Percentiles rank a stretch among this genome's conserved stretches.
Evolutionary conservation across 257 asterid species (phyloP).

Genomic region (Nicotiana noctiflora): DNA sequence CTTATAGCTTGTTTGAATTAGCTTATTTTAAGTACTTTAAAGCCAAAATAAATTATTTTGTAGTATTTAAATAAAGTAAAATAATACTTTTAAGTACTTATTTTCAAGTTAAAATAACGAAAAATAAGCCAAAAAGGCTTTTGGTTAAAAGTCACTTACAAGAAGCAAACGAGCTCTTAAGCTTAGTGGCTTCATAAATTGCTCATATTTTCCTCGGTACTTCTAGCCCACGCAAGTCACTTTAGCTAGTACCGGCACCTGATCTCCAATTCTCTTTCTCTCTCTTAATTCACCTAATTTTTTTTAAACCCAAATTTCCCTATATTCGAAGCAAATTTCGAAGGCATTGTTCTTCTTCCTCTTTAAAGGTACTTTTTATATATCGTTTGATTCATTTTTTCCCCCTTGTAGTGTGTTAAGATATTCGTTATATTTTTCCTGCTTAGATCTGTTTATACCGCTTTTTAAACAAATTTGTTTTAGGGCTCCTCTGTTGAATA

Average conservation of each 20-base stretch:
- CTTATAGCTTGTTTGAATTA: no score
- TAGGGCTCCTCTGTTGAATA: not conserved
- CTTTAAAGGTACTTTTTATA: not conserved
- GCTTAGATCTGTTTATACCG: not conserved
- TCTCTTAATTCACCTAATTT: not conserved
- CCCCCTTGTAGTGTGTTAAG: not conserved
- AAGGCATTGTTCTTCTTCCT: not conserved
- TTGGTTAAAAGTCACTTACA: no score
- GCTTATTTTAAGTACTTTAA: no score
- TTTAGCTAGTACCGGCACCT: not conserved
- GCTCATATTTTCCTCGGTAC: no score
- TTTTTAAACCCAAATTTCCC: not conserved
- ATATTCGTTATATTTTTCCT: not conserved
- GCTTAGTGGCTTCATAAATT: no score
- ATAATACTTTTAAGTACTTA: no score
- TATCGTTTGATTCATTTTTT: not conserved
- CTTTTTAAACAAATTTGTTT: not conserved
- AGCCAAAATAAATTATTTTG: no score
- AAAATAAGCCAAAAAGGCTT: no score
- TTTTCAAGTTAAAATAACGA: no score
- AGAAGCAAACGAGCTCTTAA: no score
- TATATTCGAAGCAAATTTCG: not conserved
- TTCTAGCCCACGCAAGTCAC: not conserved
- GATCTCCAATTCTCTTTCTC: not conserved
- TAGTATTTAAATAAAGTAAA: no score